A percentile compares a stretch with the other conserved stretches of the same genome.
Conservation (phyloP, 2,329 filamentous ascomycete species). For the Sordariomycetes sp. region DNA sequence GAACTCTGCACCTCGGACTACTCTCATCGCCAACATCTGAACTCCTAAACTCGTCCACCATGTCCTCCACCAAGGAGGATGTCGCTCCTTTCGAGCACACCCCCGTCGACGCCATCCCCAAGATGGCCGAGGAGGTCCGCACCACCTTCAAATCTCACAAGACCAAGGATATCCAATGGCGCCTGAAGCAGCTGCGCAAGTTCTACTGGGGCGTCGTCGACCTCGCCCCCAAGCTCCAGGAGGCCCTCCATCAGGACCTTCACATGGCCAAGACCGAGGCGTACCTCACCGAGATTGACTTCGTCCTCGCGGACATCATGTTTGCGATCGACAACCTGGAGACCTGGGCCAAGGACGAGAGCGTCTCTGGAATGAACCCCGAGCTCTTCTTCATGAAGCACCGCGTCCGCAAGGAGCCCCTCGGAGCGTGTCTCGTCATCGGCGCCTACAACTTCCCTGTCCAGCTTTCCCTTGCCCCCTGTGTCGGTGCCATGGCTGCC, state of each 20-base stretch:
- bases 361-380: slow-evolving; percentile 48
- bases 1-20: neutral
- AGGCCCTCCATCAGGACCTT: slow-evolving; percentile 69
- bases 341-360: slow-evolving; percentile 76
- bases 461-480: slow-evolving; percentile 64
- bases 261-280: slow-evolving; percentile 70
- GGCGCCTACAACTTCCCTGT: slow-evolving; percentile 93
- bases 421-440: slow-evolving; percentile 76
- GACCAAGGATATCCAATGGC: slow-evolving; percentile 74
- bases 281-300: slow-evolving; percentile 63
- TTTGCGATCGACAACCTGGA: slow-evolving; percentile 68
- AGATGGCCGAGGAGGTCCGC: slow-evolving; percentile 48
- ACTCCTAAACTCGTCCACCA: slow-evolving; percentile 13
- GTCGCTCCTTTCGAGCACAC: slow-evolving; percentile 19
- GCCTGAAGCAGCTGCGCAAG: slow-evolving; percentile 78
- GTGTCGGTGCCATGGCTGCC: slow-evolving; percentile 83
- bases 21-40: neutral
- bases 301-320: slow-evolving; percentile 71
- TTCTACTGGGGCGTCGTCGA: slow-evolving; percentile 90
- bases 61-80: slow-evolving; percentile 25
- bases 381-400: slow-evolving; percentile 60
- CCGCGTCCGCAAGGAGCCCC: slow-evolving; percentile 74
- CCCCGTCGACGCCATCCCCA: slow-evolving; percentile 35
- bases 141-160: slow-evolving; percentile 66
- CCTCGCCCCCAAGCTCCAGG: slow-evolving; percentile 59